Base-by-base conservation (phyloP, 495 filamentous ascomycete genomes). In the Talaromyces stipitatus region DNA sequence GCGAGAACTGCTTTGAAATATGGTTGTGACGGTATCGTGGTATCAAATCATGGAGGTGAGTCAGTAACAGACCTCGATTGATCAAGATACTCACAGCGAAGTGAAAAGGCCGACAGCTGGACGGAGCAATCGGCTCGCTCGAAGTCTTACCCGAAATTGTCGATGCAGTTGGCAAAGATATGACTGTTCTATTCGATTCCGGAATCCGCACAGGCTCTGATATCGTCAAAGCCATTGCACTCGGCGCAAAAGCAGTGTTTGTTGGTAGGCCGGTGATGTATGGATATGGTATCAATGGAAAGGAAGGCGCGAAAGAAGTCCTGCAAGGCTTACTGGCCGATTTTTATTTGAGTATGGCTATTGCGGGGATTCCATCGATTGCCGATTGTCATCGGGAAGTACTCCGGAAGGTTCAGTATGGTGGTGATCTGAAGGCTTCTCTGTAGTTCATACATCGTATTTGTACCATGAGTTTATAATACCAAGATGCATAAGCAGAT, bases 231-330 rank as follows among this genome's bases (percentile, higher is more conserved):
- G 92, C 91, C 54, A 75, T 95, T 32, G 94, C 89, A 60, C 76
- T 97, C 3, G 92, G 92, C 38, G 92, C 91, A 4, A 88, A 83
- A 66, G 91, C 87, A n/a, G 91, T 95, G 0, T 84, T 92, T 16
- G 90, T 96, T 57, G 91, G 89, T 11, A 73, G 91, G 24, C 92
- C 91, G 16, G 90, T 92, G 69, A 75, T 96, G 61, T 96, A 90
- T 66, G 91, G 91, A 48, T 90, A 96, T 16, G 76, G 73, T 1
- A 74, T 82, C 30, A 75, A 72, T 28, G 84, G 84, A 8, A 73
- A 80, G 56, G 67, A 76, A 38, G 84, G 85, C 4, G 85, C 80
- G 2, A 78, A 77, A 57, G 72, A 82, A 54, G 81, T 86, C 2
- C 58, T 86, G 27, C 73, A 76, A 46, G 76, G 79, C 4, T 62